Evolutionary conservation across 176 grass and related monocot genomes (phyloP).

Genomic region (Zea mays): Zm-B73-REFERENCE-NAM-5.0 NC_050103.1:79929501-79930000

Average conservation of each 20-base stretch:
- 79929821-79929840: too few species aligned
- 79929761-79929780: background rate
- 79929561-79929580: constrained; percentile 74
- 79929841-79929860: too few species aligned
- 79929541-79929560: constrained; percentile 81
- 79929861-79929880: too few species aligned
- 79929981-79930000: too few species aligned
- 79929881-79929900: too few species aligned
- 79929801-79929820: too few species aligned
- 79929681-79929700: constrained; percentile 47
- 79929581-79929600: constrained; percentile 68
- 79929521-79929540: constrained; percentile 80
- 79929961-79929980: too few species aligned
- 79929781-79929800: background rate
- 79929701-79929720: background rate
- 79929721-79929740: background rate
- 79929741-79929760: background rate
- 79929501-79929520: constrained; percentile 74
- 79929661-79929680: constrained; percentile 62
- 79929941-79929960: too few species aligned
- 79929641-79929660: constrained; percentile 78
- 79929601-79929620: constrained; percentile 51
- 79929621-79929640: constrained; percentile 60
- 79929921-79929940: too few species aligned
- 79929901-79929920: too few species aligned